Evolutionary conservation across 177 flowering plant genomes (phyloP), one percentile per base, ranked within the genome.

Genomic region (Vitis hybrid): DNA sequence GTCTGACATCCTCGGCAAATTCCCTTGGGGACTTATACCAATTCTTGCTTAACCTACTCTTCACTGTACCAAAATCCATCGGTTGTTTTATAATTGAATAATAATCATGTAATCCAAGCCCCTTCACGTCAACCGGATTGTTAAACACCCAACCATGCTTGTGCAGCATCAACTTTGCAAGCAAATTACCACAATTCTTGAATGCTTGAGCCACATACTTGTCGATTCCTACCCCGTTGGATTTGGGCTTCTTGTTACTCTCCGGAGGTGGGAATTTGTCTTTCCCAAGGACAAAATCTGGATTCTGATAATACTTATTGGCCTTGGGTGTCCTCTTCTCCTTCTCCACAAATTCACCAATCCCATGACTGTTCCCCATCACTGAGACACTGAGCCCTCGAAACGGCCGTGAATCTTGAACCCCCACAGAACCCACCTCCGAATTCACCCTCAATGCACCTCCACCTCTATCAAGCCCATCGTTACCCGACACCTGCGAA

Each of bases 51-150:
- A 94, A 70, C 76, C 82, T 85, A 14, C 74, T 67, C 76, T 93
- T 90, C 66, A 94, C 90, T 1, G 98, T 92, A 10, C 98, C 97
- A 78, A 94, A 81, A 80, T 94, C 98, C 98, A 94, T 94, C 5
- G 98, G 98, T 40, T 83, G 84, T 82, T 87, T 92, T 10, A 94
- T 83, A 27, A 92, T 86, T n/a, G 65, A 79, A 72, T 78, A 80
- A 70, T 94, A 94, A 73, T 94, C 98, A 77, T 82, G 88, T 27
- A 92, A 74, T 21, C 88, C 88, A 18, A 91, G 88, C 18, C 67
- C 79, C 80, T 89, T 76, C 5, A 79, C 95, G 70, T 94, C 89
- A 59, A 94, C 98, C 0, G 98, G 97, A 8, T 64, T 68, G 70
- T 89, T 88, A 64, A 94, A 94, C 57, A 94, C 94, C 98, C 98